phyloP scores from a whole-genome alignment of 2,329 filamentous ascomycete genomes.

The Xylariaceae sp. region DNA sequence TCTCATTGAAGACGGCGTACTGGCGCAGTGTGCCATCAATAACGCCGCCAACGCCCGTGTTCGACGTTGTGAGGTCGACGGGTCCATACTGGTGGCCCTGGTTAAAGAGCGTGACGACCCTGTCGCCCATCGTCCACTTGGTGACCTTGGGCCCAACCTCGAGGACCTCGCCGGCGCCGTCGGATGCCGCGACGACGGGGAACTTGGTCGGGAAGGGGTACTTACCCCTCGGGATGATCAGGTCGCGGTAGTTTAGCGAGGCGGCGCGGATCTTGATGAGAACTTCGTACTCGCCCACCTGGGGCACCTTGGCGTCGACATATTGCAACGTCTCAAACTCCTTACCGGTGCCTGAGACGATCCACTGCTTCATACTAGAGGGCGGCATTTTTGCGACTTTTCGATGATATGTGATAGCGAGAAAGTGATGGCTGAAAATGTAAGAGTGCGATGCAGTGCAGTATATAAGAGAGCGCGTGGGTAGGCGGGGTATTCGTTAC shows the following conservation, averaged over 20 bases:
- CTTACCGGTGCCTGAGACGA: constrained; percentile 54
- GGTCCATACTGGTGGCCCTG: constrained; percentile 58
- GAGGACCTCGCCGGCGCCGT: constrained; percentile 61
- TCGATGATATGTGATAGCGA: neutral
- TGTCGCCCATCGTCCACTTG: constrained; percentile 59
- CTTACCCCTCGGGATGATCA: constrained; percentile 56
- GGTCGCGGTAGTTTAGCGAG: constrained; percentile 62
- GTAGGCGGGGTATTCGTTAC: constrained; percentile 10
- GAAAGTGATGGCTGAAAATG: neutral
- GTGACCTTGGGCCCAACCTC: constrained; percentile 57
- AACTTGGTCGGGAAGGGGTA: constrained; percentile 53
- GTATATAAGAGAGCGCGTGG: constrained; percentile 1
- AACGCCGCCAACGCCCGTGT: constrained; percentile 70
- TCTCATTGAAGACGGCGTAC: constrained; percentile 72
- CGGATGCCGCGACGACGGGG: constrained; percentile 58
- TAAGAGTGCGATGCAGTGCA: neutral
- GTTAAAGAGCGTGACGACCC: constrained; percentile 67
- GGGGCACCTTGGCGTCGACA: constrained; percentile 60
- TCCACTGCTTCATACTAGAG: constrained; percentile 57
- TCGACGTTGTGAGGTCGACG: constrained; percentile 43
- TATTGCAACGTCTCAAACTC: constrained; percentile 68
- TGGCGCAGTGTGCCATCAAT: constrained; percentile 73
- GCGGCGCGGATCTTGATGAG: constrained; percentile 68
- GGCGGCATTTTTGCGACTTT: constrained; percentile 1
- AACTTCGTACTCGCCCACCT: constrained; percentile 73